Evolutionary conservation across 2,329 filamentous ascomycete species (phyloP), one percentile per base, ranked within the genome.

Genomic region (Fusarium nisikadoi): DNA sequence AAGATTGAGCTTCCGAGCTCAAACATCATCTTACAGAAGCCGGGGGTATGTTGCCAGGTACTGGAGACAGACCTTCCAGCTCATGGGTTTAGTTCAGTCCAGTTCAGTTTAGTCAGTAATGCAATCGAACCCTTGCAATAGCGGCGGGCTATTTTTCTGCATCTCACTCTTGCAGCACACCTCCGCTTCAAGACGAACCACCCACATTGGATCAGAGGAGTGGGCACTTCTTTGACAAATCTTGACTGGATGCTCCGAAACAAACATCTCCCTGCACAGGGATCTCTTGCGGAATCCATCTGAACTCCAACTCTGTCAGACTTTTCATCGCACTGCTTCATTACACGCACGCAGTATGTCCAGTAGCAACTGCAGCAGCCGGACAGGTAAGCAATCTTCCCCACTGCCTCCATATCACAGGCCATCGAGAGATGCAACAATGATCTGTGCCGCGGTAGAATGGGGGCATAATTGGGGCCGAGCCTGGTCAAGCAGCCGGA

Each of bases 361-460:
- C 35, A 39, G 46, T 33, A 54, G 29, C 46, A 54, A 33, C 29
- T 56, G 38, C 53, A 25, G 41, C 39, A 33, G 23, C 19, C 27
- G 57, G 46, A 55, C 36, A 59, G 35, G 54, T 47, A 62, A 33
- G 36, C 63, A 60, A 54, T 57, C 43, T 64, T 64, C 72, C 59
- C 74, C 74, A 76, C 74, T 61, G 36, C 62, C 45, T 49, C 65
- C 67, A 65, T 76, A 72, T 73, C 67, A 75, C 62, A 73, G 67
- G 67, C 65, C 65, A 58, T 72, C 56, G 62, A 75, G 67, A 72
- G 66, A 52, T 67, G 72, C 74, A 62, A 75, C 60, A 65, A 66
- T 73, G 67, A 76, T 73, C 69, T 75, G 73, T 76, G 75, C 72
- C 69, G 64, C 61, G 62, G 68, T 59, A 54, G 45, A 62, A 70